Base-by-base conservation (phyloP, 306 rosid genomes). In the Rosa rugosa region DNA sequence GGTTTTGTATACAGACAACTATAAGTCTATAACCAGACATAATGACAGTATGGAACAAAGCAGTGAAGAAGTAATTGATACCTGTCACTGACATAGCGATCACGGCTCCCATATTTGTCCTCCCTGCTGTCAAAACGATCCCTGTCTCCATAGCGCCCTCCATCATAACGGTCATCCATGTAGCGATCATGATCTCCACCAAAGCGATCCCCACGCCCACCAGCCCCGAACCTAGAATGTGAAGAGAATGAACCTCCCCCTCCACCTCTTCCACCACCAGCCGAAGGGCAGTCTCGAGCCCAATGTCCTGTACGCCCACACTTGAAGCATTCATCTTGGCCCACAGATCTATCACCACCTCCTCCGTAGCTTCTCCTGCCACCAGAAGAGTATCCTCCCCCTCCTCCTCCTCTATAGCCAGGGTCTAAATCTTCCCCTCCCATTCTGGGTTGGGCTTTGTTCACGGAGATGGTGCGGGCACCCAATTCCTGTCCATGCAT, bases 261-360 rank as follows among this genome's bases (percentile, higher is more conserved):
- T 23, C 94, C 75, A 80, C 97, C 94, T 41, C 89, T 89, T 46
- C 88, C 92, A 50, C 96, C 96, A 40, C 93, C 88, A 0, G 86
- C 86, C 72, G 83, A 87, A 73, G 99, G 93, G 73, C 98, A 96
- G 76, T 96, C 99, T 72, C 97, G 87, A 36, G 98, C 99, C 99
- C 98, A 96, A 44, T 96, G 99, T 62, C 99, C 99, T 25, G 97
- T 88, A 70, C 96, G 97, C 47, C 99, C 98, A 80, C 98, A 96
- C 80, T 91, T 93, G 83, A 93, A 96, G 88, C 98, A 91, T 73
- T 95, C 98, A 87, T 96, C 96, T 84, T 90, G 98, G 60, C 98
- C 94, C 27, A 85, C 70, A 63, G 88, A 72, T 89, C 96, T 87
- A 66, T 90, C 96, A 60, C 47, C 84, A 57, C 77, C 77, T 59